Evolutionary conservation across 2,329 filamentous ascomycete species (phyloP).

Genomic region (Zymoseptoria ardabiliae): DNA sequence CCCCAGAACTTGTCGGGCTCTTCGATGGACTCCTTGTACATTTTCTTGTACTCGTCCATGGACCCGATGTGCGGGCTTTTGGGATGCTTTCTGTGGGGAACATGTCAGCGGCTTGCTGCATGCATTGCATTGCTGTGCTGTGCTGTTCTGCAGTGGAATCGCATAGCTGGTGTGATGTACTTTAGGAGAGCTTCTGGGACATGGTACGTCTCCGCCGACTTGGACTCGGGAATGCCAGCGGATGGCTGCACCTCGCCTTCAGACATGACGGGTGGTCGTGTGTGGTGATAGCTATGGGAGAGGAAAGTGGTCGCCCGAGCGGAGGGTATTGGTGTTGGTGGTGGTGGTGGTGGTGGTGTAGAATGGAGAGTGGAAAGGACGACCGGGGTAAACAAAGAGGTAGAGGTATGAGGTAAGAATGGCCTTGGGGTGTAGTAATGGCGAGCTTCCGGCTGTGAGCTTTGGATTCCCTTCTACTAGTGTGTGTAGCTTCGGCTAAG

Average conservation of each 20-base stretch:
- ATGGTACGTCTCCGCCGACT: slow-evolving; percentile 22
- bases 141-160: not conserved
- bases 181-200: slow-evolving; percentile 32
- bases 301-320: not conserved
- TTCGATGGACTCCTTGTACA: slow-evolving; percentile 78
- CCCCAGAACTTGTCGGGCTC: slow-evolving; percentile 88
- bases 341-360: not conserved
- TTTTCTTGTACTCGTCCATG: slow-evolving; percentile 55
- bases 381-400: not conserved
- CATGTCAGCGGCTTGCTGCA: slow-evolving; percentile 5
- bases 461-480: not conserved
- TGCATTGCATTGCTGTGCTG: not conserved
- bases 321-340: not conserved
- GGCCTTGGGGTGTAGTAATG: not conserved
- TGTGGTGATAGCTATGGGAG: not conserved
- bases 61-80: slow-evolving; percentile 52
- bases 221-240: slow-evolving; percentile 21
- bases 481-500: not conserved
- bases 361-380: not conserved
- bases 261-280: slow-evolving; percentile 16
- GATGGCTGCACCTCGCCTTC: slow-evolving; percentile 16
- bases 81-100: slow-evolving; percentile 48
- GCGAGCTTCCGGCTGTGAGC: no score
- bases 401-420: not conserved
- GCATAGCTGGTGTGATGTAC: slow-evolving; percentile 25